Evolutionary conservation across 805 yeast genomes (phyloP).

Genomic region (Phaffomyces antillensis): DNA sequence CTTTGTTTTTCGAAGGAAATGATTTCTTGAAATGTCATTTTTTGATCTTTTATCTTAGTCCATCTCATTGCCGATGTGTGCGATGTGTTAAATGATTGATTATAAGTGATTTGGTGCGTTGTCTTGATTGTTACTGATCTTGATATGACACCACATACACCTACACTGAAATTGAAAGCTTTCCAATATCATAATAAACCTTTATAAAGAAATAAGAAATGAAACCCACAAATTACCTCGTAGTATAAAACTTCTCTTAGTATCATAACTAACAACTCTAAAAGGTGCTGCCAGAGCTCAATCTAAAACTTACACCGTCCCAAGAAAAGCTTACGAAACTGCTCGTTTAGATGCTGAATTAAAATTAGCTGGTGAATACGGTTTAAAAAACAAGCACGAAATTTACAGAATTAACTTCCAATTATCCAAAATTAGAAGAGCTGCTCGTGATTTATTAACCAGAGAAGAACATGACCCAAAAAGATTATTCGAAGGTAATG

Average conservation of each 20-base stretch:
- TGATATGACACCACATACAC: no score
- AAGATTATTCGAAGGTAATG: conserved; percentile 99
- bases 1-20: no score
- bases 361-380: conserved; percentile 99
- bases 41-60: not conserved
- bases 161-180: conserved; percentile 3
- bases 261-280: conserved; percentile 14
- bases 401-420: conserved; percentile 99
- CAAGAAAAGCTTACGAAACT: conserved; percentile 98
- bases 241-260: not conserved
- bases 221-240: not conserved
- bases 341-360: conserved; percentile 99
- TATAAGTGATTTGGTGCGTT: no score
- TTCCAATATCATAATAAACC: no score
- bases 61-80: no score
- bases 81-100: not conserved
- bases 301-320: conserved; percentile 99
- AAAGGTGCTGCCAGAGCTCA: conserved; percentile 97
- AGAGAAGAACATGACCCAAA: conserved; percentile 99
- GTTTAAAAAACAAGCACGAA: conserved; percentile 99
- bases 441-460: conserved; percentile 99
- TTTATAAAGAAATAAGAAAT: no score
- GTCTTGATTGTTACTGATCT: not conserved
- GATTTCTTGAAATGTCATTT: not conserved
- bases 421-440: conserved; percentile 99